These are phyloP conservation scores for Phytophthora multivora DNA, from an alignment of 352 stramenopile species.

Conservation along the genomic window DNA sequence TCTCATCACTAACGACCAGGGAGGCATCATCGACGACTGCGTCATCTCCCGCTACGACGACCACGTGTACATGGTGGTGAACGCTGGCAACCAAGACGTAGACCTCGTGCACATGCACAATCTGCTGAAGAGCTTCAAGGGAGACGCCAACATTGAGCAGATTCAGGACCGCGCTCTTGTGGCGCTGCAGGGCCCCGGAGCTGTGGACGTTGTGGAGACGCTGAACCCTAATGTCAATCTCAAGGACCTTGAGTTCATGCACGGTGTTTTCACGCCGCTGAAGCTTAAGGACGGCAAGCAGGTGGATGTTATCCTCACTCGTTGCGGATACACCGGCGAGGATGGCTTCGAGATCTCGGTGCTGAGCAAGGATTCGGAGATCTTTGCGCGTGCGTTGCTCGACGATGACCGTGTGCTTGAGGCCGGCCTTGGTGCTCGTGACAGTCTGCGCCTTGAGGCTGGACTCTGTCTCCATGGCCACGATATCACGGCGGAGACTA, in stretches of 20 bases:
- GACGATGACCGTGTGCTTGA: slow-evolving; percentile 87
- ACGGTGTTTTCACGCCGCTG: slow-evolving; percentile 88
- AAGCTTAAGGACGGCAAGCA: slow-evolving; percentile 39
- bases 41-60: slow-evolving; percentile 97
- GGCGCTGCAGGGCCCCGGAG: slow-evolving; percentile 95
- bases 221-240: slow-evolving; percentile 92
- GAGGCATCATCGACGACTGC: slow-evolving; percentile 98
- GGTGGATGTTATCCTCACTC: slow-evolving; percentile 90
- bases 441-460: slow-evolving; percentile 97
- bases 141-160: slow-evolving; percentile 95
- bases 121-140: slow-evolving; percentile 82
- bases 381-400: slow-evolving; percentile 65
- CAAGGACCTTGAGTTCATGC: slow-evolving; percentile 96
- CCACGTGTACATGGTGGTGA: slow-evolving; percentile 96
- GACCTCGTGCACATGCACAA: slow-evolving; percentile 95
- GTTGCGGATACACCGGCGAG: slow-evolving; percentile 99
- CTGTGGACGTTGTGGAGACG: slow-evolving; percentile 82
- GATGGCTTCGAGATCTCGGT: slow-evolving; percentile 99
- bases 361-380: slow-evolving; percentile 50
- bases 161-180: slow-evolving; percentile 93
- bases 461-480: slow-evolving; percentile 99
- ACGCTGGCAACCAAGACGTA: slow-evolving; percentile 96
- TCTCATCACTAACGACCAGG: slow-evolving; percentile 96
- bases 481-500: slow-evolving; percentile 96
- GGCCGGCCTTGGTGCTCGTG: slow-evolving; percentile 94